Evolutionary conservation across 164 flowering plant species (phyloP).

Genomic region (Vitis cinerea): DNA sequence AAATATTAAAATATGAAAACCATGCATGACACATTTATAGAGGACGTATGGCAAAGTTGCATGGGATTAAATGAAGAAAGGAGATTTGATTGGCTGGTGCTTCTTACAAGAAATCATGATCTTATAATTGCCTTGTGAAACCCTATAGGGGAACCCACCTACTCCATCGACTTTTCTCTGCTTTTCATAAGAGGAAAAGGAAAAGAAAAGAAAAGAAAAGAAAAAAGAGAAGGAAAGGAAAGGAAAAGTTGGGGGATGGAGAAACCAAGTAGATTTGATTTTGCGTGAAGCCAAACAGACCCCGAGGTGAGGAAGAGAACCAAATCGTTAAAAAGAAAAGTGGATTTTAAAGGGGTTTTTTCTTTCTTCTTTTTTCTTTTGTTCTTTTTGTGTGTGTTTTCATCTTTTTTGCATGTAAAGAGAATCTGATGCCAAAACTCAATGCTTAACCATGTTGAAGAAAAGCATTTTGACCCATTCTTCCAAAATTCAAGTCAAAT

Average conservation of each 20-base stretch:
- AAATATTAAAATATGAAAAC: too few relatives aligned
- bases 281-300: constrained; percentile 13
- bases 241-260: not conserved
- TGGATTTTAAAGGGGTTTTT: too few relatives aligned
- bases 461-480: not conserved
- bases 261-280: constrained; percentile 26
- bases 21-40: constrained; percentile 33
- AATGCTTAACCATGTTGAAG: not conserved
- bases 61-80: constrained; percentile 20
- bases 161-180: constrained; percentile 21
- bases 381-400: not conserved
- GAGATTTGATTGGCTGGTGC: constrained; percentile 8
- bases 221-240: not conserved
- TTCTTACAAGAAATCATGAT: constrained; percentile 40
- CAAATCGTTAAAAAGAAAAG: not conserved
- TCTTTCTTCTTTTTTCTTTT: too few relatives aligned
- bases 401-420: constrained; percentile 3
- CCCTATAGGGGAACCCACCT: not conserved
- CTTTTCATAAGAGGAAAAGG: constrained; percentile 26
- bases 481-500: not conserved
- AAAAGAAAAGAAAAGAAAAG: not conserved
- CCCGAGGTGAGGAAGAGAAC: constrained; percentile 5
- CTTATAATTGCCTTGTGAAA: constrained; percentile 40
- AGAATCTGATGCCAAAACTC: constrained; percentile 21
- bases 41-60: constrained; percentile 18